These are phyloP conservation scores for Lactarius sp. DNA, from an alignment of 768 basidiomycete genomes.

Conservation along the genomic window DNA sequence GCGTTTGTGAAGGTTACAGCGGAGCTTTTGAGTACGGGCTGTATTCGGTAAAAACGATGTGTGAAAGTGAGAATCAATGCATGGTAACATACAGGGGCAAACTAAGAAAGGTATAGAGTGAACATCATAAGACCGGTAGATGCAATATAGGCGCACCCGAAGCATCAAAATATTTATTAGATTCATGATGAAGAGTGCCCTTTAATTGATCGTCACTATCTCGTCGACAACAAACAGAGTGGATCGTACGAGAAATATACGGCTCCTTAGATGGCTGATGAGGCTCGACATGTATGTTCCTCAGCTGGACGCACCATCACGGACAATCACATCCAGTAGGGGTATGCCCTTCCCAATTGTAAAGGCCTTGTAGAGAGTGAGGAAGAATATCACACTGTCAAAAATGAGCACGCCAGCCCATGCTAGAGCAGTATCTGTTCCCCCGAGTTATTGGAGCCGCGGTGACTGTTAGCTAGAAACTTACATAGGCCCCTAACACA, in stretches of 20 bases:
- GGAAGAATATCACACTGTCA: slow-evolving; percentile 10
- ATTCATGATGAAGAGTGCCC: slow-evolving; percentile 14
- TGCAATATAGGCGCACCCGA: neutral
- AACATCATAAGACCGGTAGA: neutral
- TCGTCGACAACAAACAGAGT: no score
- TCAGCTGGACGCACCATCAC: neutral
- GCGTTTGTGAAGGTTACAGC: neutral
- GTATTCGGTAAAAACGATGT: neutral
- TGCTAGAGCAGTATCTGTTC: slow-evolving; percentile 2
- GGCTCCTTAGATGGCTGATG: neutral
- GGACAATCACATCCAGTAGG: no score
- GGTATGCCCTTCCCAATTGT: neutral
- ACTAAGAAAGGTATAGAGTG: neutral
- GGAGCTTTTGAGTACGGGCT: slow-evolving; percentile 3
- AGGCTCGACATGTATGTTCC: neutral
- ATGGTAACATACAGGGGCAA: slow-evolving; percentile 6
- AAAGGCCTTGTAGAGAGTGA: slow-evolving; percentile 14
- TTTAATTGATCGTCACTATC: neutral
- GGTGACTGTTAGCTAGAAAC: neutral
- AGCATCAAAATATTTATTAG: slow-evolving; percentile 10
- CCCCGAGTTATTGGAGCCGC: neutral
- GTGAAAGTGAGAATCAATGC: neutral
- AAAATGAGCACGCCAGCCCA: slow-evolving; percentile 14
- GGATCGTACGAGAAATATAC: slow-evolving; percentile 16
- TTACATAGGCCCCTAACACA: slow-evolving; percentile 7